Evolutionary conservation across 208 protist species (phyloP).

Genomic region (Crithidia thermophila): DNA sequence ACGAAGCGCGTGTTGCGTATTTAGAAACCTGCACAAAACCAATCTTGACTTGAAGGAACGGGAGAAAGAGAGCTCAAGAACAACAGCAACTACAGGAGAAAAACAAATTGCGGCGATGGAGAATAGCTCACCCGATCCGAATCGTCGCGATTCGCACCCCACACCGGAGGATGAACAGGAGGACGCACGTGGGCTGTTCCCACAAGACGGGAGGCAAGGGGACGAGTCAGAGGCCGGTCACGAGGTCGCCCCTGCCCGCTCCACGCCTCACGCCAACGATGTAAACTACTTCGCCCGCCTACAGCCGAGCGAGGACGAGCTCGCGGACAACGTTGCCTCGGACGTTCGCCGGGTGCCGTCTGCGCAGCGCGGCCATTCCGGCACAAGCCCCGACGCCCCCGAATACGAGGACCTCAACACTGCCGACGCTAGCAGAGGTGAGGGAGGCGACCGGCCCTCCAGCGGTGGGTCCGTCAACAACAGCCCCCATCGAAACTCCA

Average conservation of each 20-base stretch:
- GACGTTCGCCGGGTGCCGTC: slow-evolving; percentile 33
- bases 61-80: no score
- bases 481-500: no score
- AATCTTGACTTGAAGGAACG: no score
- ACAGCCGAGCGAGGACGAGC: slow-evolving; percentile 21
- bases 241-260: slow-evolving; percentile 12
- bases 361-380: neutral
- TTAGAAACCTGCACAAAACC: no score
- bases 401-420: slow-evolving; percentile 21
- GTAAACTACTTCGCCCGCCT: slow-evolving; percentile 18
- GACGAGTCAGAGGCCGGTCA: slow-evolving; percentile 6
- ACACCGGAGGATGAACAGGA: neutral
- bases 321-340: slow-evolving; percentile 43
- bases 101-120: no score
- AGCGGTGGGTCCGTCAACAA: neutral
- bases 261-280: neutral
- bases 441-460: neutral
- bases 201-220: no score
- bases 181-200: no score
- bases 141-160: no score
- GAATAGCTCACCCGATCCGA: no score
- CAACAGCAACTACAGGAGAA: no score
- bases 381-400: neutral
- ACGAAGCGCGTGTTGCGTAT: no score
- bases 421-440: neutral